These are phyloP conservation scores for Leccinum longicurvipes DNA, from an alignment of 768 basidiomycete species.

Conservation along the genomic window DNA sequence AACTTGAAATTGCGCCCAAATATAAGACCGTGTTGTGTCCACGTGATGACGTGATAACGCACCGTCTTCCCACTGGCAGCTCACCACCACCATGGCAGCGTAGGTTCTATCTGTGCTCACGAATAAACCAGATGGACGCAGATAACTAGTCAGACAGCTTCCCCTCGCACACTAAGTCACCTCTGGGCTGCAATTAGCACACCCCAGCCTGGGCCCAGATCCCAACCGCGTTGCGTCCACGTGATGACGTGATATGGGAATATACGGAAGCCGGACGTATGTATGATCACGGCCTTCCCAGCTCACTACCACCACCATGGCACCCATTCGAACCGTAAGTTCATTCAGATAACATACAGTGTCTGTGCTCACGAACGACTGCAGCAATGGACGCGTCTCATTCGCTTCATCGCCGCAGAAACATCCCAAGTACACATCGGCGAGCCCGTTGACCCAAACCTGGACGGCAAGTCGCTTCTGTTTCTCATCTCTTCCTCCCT, in stretches of 20 bases:
- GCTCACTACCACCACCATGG: slow-evolving; percentile 37
- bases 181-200: too few species aligned
- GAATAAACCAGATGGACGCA: too few species aligned
- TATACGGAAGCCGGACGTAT: slow-evolving; percentile 6
- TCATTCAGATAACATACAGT: not conserved
- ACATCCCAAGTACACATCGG: slow-evolving; percentile 73
- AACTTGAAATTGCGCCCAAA: not conserved
- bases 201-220: too few species aligned
- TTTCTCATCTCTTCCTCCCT: not conserved
- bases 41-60: not conserved
- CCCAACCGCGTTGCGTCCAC: slow-evolving; percentile 12
- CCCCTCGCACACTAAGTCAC: too few species aligned
- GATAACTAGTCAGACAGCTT: too few species aligned
- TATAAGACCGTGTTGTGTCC: slow-evolving; percentile 18
- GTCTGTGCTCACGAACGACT: not conserved
- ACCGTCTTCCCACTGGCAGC: too few species aligned
- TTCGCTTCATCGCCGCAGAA: slow-evolving; percentile 78
- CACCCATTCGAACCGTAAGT: slow-evolving; percentile 56
- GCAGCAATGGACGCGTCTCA: slow-evolving; percentile 66
- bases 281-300: slow-evolving; percentile 1
- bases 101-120: too few species aligned
- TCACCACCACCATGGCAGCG: too few species aligned
- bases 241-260: slow-evolving; percentile 27
- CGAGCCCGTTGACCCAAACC: slow-evolving; percentile 62
- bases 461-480: slow-evolving; percentile 50